Base-by-base conservation (phyloP, 1,284 basidiomycete genomes). In the Leucoagaricus sp. region DNA sequence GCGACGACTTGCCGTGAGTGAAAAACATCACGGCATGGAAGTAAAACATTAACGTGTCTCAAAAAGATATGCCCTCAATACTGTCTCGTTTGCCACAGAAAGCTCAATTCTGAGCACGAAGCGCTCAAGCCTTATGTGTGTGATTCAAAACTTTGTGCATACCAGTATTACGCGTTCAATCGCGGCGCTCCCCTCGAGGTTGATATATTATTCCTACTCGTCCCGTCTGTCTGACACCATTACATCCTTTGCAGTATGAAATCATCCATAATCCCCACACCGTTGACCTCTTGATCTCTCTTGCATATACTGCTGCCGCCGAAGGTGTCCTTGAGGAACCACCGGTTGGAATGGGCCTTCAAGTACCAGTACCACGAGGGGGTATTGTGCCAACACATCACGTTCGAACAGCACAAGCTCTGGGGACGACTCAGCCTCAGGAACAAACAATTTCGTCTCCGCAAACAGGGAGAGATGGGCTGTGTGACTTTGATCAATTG, bases 121-220 rank as follows among this genome's bases (percentile, higher is more conserved):
- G 81, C 80, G 0, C 77, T 87, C 55, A 86, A 86, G 64, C 85
- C 85, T 4, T 87, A 86, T 62, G 84, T 87, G 13, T 87, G 85
- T 64, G 74, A 79, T 57, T 76, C 75, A 12, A 79, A 77, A 57
- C 72, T 87, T 2, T 87, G 85, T 65, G 72, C 79, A 2, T 87
- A 85, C 63, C 85, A 85, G 61, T 87, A 85, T 61, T 87, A 86
- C 63, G 72, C 77, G 9, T 68, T 84, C 40, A 85, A 84, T 58
- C 74, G 80, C 17, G 85, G 85, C 0, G 80, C 83, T 2, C 85
- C 84, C 13, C 75, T 87, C 15, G 85, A 87, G 75, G 85, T 84
- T 64, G 10, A 73, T 61, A 34, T 19, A 53, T 21, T 19, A 45
- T 28, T 36, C 15, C 46, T 34, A 19, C 41, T 23, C 36, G 46